These are phyloP conservation scores for Scedosporium dehoogii DNA, from an alignment of 2,329 filamentous ascomycete genomes.

Conservation along the genomic window DNA sequence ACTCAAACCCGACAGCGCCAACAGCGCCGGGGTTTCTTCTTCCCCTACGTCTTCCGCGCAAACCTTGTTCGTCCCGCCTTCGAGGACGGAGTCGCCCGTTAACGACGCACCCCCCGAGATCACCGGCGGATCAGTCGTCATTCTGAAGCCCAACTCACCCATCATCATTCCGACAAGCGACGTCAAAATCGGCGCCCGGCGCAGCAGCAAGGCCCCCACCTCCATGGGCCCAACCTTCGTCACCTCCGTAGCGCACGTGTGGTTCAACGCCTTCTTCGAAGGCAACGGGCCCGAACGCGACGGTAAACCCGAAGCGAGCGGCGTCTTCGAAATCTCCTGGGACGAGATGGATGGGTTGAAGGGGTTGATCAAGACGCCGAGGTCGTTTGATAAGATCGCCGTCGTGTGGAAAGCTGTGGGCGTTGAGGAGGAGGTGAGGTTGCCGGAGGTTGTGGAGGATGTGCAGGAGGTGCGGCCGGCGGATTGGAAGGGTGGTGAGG, in stretches of 20 bases:
- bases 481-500: conserved; percentile 60
- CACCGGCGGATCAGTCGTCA: conserved; percentile 53
- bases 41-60: not conserved
- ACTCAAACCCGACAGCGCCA: not conserved
- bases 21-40: not conserved
- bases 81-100: not conserved
- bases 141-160: conserved; percentile 62
- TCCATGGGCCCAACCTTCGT: conserved; percentile 80
- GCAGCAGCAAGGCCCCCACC: conserved; percentile 68
- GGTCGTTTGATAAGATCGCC: conserved; percentile 70
- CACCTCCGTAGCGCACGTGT: conserved; percentile 85
- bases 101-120: not conserved
- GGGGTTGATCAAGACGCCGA: conserved; percentile 68
- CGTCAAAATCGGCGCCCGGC: conserved; percentile 82
- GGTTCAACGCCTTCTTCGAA: conserved; percentile 96
- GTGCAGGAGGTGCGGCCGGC: conserved; percentile 61
- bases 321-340: conserved; percentile 49
- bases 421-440: conserved; percentile 33
- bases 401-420: conserved; percentile 65
- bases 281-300: conserved; percentile 61
- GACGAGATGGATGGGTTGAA: conserved; percentile 87
- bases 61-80: not conserved
- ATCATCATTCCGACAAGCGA: conserved; percentile 72
- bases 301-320: conserved; percentile 58
- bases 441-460: conserved; percentile 56